A percentile compares a stretch with the other conserved stretches of the same genome.
Evolutionary conservation across 495 filamentous ascomycete species (phyloP).

Genomic region (Pseudoneurospora amorphoporcata): DNA sequence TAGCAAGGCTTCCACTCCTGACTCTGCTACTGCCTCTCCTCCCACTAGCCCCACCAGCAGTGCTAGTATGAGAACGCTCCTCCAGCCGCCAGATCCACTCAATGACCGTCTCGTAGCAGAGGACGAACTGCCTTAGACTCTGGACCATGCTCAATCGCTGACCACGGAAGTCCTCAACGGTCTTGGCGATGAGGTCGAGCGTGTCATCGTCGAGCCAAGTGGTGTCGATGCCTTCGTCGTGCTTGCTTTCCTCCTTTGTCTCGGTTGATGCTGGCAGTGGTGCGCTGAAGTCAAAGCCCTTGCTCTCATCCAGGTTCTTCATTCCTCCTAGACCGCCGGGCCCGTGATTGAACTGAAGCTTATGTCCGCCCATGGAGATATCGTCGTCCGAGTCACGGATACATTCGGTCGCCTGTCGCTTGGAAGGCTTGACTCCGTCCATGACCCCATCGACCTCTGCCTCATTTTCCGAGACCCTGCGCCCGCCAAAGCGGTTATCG

Average conservation of each 20-base stretch:
- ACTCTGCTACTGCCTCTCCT: constrained; percentile 6
- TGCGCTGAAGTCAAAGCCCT: neutral
- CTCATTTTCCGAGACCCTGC: constrained; percentile 1
- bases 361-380: constrained; percentile 24
- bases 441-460: neutral
- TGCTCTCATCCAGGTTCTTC: neutral
- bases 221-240: constrained; percentile 19
- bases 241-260: neutral
- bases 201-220: constrained; percentile 41
- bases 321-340: neutral
- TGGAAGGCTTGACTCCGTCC: neutral
- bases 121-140: constrained; percentile 83
- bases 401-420: neutral
- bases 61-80: constrained; percentile 10
- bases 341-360: neutral
- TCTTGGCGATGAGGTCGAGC: constrained; percentile 70
- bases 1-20: constrained; percentile 20
- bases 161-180: constrained; percentile 77
- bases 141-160: constrained; percentile 97
- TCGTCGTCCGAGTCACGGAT: constrained; percentile 31
- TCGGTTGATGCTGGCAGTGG: neutral
- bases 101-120: constrained; percentile 90
- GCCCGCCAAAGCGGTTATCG: constrained; percentile 25
- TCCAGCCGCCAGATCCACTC: constrained; percentile 62
- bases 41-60: neutral